Evolutionary conservation across 2,329 filamentous ascomycete genomes (phyloP).

Genomic region (Epichloe typhina): DNA sequence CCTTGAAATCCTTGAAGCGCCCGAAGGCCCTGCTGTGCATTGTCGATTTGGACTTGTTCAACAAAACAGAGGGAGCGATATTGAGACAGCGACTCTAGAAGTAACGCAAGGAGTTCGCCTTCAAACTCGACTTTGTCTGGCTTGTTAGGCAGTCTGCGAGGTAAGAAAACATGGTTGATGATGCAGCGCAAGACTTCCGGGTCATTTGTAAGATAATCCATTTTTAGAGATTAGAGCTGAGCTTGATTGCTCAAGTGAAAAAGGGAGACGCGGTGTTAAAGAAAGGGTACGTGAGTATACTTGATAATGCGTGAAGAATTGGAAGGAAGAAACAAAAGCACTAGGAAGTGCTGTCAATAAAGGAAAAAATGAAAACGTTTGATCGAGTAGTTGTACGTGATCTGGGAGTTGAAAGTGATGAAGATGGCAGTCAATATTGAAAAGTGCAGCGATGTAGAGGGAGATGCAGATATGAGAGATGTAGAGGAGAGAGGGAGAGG

Average conservation of each 20-base stretch:
- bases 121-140: not conserved
- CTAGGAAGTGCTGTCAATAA: not conserved
- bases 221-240: not conserved
- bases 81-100: not conserved
- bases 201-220: not conserved
- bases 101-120: not conserved
- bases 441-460: not conserved
- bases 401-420: not conserved
- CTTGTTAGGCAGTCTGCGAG: not conserved
- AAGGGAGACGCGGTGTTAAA: not conserved
- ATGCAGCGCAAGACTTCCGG: not conserved
- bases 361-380: too few relatives aligned
- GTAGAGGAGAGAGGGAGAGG: not conserved
- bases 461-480: not conserved
- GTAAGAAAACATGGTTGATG: slow-evolving; percentile 6
- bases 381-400: not conserved
- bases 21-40: not conserved
- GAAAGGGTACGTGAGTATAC: not conserved
- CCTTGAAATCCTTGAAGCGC: not conserved
- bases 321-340: not conserved
- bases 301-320: too few relatives aligned
- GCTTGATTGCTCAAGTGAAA: not conserved
- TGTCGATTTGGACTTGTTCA: not conserved
- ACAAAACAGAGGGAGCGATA: not conserved
- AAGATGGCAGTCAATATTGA: too few relatives aligned